Evolutionary conservation across 305 asterid species (phyloP), one percentile per base, ranked within the genome.

Genomic region (Withania somnifera): DNA sequence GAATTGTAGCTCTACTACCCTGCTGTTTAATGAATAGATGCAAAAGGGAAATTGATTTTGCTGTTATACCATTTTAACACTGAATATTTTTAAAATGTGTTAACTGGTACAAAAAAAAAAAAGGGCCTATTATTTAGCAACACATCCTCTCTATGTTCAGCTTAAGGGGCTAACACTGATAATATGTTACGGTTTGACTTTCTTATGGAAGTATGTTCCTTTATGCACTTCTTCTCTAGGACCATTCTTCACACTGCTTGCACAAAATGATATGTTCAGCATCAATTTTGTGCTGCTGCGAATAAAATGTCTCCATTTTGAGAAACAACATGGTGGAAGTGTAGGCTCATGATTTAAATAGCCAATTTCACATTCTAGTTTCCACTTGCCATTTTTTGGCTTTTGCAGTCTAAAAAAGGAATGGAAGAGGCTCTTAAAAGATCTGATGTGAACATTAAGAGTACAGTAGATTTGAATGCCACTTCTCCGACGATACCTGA

Each of bases 341-440:
- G n/a, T 76, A 32, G 42, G 28, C 53, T 52, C 63, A 54, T 20
- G 28, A 22, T 57, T 36, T 54, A 38, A 36, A 61, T 11, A 61
- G 47, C 78, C 36, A 64, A n/a, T 67, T 11, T 57, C 58, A 30
- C 56, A 47, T 82, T 13, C 24, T 50, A 79, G 63, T 34, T 68
- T 83, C 47, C 81, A 69, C 58, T 75, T n/a, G 15, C 24, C 64
- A 30, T 34, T 34, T 79, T 83, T 77, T 22, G 83, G 77, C 61
- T 83, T 17, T 71, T 84, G 88, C 91, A 92, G 96, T 85, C 89
- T 13, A 79, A 81, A 77, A 47, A 86, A 68, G 96, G 88, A 78
- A 26, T 83, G 86, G 66, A 17, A 67, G 83, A 83, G 19, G 94
- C 93, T 71, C 85, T 89, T 11, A 14, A 15, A 60, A 78, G n/a